Conservation (phyloP, 1,284 basidiomycete genomes). For the Leccinum subatratum region DNA sequence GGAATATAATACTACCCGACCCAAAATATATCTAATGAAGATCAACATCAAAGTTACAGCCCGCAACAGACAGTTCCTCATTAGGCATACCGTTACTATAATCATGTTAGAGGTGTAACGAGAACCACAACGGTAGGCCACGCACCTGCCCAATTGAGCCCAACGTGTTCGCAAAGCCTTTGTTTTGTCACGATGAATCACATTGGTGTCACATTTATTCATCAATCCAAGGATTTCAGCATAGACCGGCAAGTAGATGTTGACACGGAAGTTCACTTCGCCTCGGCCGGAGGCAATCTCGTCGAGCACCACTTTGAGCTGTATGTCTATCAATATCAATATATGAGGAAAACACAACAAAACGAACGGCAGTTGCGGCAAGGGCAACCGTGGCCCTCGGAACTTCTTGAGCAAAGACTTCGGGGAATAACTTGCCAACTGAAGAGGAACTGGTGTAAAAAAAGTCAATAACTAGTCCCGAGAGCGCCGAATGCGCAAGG, state of each 20-base stretch:
- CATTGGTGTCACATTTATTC: not conserved
- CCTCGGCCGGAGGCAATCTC: not conserved
- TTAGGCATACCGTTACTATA: not conserved
- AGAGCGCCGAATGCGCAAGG: constrained; percentile 1
- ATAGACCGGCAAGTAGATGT: not conserved
- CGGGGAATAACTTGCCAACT: constrained; percentile 1
- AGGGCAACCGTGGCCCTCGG: not conserved
- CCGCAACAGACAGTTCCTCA: not conserved
- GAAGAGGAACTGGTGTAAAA: constrained; percentile 1
- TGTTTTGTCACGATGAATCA: not conserved
- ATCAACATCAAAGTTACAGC: not conserved
- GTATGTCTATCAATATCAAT: no score
- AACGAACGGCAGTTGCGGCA: not conserved
- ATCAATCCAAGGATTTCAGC: not conserved
- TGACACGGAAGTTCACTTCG: not conserved
- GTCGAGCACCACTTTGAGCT: not conserved
- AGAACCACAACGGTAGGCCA: not conserved
- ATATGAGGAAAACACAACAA: not conserved
- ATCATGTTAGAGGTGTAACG: not conserved
- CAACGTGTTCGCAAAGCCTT: not conserved
- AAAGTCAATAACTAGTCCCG: constrained; percentile 6
- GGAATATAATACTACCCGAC: no score
- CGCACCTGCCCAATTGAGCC: not conserved
- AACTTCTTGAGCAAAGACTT: not conserved
- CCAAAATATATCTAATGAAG: not conserved